Evolutionary conservation across 106 monocot genomes (phyloP).

Genomic region (Acorus calamus): DNA sequence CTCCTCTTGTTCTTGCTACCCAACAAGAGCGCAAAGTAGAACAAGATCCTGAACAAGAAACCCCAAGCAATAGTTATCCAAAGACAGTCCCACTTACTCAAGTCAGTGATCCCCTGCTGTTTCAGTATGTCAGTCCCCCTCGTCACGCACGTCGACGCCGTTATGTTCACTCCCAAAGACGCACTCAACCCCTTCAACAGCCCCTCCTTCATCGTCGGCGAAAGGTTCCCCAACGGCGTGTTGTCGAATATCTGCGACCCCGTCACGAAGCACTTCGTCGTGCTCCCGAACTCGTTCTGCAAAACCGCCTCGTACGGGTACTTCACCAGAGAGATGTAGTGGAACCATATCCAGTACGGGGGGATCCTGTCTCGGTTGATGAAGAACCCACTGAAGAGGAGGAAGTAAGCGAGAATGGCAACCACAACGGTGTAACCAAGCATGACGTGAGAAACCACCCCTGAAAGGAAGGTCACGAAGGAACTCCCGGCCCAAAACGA

Average conservation of each 20-base stretch:
- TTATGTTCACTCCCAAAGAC: slow-evolving; percentile 34
- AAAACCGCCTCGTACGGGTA: slow-evolving; percentile 91
- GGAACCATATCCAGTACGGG: slow-evolving; percentile 91
- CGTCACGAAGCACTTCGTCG: slow-evolving; percentile 52
- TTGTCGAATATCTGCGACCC: slow-evolving; percentile 87
- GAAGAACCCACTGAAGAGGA: slow-evolving; percentile 92
- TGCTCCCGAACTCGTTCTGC: slow-evolving; percentile 71
- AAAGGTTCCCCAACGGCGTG: slow-evolving; percentile 45
- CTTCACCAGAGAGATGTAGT: slow-evolving; percentile 86
- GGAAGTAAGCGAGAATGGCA: slow-evolving; percentile 71
- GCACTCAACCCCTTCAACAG: slow-evolving; percentile 42
- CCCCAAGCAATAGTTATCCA: slow-evolving; percentile 74
- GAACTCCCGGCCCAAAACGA: slow-evolving; percentile 89
- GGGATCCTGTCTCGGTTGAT: slow-evolving; percentile 76
- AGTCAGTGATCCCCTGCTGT: slow-evolving; percentile 55
- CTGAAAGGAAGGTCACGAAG: slow-evolving; percentile 92
- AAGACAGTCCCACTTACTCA: slow-evolving; percentile 71
- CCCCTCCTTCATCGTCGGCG: slow-evolving; percentile 33
- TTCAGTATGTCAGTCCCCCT: slow-evolving; percentile 44
- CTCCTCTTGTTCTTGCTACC: slow-evolving; percentile 87
- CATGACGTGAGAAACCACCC: slow-evolving; percentile 66
- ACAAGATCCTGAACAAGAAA: slow-evolving; percentile 71
- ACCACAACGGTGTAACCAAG: slow-evolving; percentile 77
- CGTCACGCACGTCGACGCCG: slow-evolving; percentile 37
- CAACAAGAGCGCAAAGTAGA: slow-evolving; percentile 60